Evolutionary conservation across 192 early-diverging fungal genomes (phyloP).

Genomic region (Podila minutissima): DNA sequence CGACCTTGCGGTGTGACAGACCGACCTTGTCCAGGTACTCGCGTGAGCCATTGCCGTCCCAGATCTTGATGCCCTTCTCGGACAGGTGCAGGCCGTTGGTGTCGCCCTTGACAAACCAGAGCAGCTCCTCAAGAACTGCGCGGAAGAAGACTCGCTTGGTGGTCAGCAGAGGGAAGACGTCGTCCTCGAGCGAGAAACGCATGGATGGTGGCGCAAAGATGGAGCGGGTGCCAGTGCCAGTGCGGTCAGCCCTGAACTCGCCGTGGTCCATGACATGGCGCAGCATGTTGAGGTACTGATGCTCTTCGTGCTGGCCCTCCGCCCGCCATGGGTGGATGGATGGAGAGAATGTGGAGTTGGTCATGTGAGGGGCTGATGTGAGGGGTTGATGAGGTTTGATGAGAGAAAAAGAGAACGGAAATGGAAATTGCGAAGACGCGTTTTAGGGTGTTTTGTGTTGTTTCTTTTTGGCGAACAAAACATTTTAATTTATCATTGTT

Average conservation of each 20-base stretch:
- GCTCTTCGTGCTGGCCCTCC: constrained; percentile 72
- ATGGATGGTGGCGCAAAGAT: constrained; percentile 89
- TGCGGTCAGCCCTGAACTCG: constrained; percentile 84
- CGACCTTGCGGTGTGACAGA: constrained; percentile 75
- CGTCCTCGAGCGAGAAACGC: constrained; percentile 81
- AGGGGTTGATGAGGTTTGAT: background rate
- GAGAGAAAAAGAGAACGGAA: background rate
- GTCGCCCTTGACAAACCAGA: constrained; percentile 95
- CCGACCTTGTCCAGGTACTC: constrained; percentile 90
- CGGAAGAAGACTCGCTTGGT: constrained; percentile 96
- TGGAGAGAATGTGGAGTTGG: constrained; percentile 31
- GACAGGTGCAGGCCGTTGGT: constrained; percentile 84
- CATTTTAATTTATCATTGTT: background rate
- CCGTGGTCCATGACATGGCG: constrained; percentile 75
- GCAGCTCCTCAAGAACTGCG: constrained; percentile 91
- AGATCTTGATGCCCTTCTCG: constrained; percentile 81
- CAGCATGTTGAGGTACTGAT: constrained; percentile 89
- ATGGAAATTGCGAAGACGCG: too few species aligned
- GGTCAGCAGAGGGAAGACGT: constrained; percentile 88
- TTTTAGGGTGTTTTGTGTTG: background rate
- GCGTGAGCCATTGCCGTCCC: constrained; percentile 93
- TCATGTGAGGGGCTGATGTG: constrained; percentile 7
- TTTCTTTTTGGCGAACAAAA: background rate
- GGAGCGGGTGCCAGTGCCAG: constrained; percentile 86
- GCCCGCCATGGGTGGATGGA: constrained; percentile 42